Evolutionary conservation across 2,329 filamentous ascomycete species (phyloP).

Genomic region (Pyricularia sp.): DNA sequence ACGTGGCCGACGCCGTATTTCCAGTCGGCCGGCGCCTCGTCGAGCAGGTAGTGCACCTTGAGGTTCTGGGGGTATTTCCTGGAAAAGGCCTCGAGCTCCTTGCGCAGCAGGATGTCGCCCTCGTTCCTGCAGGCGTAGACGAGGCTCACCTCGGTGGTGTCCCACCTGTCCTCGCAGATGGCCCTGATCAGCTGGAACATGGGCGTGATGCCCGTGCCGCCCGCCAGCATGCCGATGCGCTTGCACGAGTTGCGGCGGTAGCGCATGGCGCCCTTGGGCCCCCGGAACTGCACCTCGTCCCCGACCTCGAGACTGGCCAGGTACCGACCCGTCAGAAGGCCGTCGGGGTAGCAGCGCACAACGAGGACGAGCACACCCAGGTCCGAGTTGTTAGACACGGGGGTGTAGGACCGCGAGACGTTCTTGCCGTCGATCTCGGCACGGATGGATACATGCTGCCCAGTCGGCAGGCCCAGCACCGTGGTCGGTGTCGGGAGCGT

Average conservation of each 20-base stretch:
- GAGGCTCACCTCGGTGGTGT: constrained; percentile 41
- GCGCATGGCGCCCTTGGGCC: constrained; percentile 43
- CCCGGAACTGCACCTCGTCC: constrained; percentile 37
- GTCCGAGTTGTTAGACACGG: constrained; percentile 35
- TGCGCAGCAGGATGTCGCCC: constrained; percentile 43
- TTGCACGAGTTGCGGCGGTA: constrained; percentile 29
- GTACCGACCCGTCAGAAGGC: constrained; percentile 35
- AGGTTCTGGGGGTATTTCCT: constrained; percentile 38
- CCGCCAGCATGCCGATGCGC: constrained; percentile 41
- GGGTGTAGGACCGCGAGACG: constrained; percentile 41
- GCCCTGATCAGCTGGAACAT: constrained; percentile 51
- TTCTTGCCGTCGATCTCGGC: constrained; percentile 30
- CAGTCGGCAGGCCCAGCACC: constrained; percentile 40
- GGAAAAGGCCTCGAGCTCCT: constrained; percentile 41
- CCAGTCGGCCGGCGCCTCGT: constrained; percentile 33
- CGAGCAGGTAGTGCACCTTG: constrained; percentile 41
- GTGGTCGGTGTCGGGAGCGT: constrained; percentile 28
- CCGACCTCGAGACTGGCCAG: constrained; percentile 32
- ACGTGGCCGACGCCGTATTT: constrained; percentile 34
- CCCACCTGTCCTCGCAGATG: constrained; percentile 46
- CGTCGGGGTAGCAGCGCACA: constrained; percentile 37
- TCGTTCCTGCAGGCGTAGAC: constrained; percentile 47
- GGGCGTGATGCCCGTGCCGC: constrained; percentile 38
- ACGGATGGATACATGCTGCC: constrained; percentile 42
- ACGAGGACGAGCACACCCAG: constrained; percentile 35